These are phyloP conservation scores for Sungouiella thailandica DNA, from an alignment of 805 yeast genomes.

Conservation along the genomic window DNA sequence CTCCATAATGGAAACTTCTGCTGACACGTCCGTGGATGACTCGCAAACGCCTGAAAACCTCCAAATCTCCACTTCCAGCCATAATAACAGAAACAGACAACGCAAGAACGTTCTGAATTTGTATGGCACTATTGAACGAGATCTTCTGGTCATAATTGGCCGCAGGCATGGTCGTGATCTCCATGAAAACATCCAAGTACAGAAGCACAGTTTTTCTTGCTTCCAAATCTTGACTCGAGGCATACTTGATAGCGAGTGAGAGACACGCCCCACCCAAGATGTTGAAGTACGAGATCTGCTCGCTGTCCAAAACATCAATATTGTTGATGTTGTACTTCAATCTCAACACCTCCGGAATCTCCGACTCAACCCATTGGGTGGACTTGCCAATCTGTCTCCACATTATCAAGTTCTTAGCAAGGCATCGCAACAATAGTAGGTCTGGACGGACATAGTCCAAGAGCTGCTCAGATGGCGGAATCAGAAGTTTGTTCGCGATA, in stretches of 20 bases:
- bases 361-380: slow-evolving; percentile 50
- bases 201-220: slow-evolving; percentile 54
- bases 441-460: slow-evolving; percentile 79
- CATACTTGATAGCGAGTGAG: slow-evolving; percentile 70
- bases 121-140: slow-evolving; percentile 48
- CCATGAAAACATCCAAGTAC: slow-evolving; percentile 49
- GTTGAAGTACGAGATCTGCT: slow-evolving; percentile 57
- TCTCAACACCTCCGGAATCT: slow-evolving; percentile 47
- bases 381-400: slow-evolving; percentile 61
- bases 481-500: slow-evolving; percentile 55
- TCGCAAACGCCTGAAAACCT: slow-evolving; percentile 67
- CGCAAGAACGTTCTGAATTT: slow-evolving; percentile 54
- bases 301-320: slow-evolving; percentile 43
- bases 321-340: slow-evolving; percentile 21
- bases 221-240: slow-evolving; percentile 55
- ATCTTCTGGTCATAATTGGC: slow-evolving; percentile 54
- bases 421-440: slow-evolving; percentile 56
- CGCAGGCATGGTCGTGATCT: slow-evolving; percentile 37
- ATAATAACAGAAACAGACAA: slow-evolving; percentile 67
- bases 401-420: slow-evolving; percentile 60
- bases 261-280: slow-evolving; percentile 71
- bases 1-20: slow-evolving; percentile 52
- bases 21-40: slow-evolving; percentile 58
- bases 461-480: slow-evolving; percentile 57
- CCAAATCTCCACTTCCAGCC: slow-evolving; percentile 91